Evolutionary conservation across 495 filamentous ascomycete genomes (phyloP).

Genomic region (Massariosphaeria phaeospora): DNA sequence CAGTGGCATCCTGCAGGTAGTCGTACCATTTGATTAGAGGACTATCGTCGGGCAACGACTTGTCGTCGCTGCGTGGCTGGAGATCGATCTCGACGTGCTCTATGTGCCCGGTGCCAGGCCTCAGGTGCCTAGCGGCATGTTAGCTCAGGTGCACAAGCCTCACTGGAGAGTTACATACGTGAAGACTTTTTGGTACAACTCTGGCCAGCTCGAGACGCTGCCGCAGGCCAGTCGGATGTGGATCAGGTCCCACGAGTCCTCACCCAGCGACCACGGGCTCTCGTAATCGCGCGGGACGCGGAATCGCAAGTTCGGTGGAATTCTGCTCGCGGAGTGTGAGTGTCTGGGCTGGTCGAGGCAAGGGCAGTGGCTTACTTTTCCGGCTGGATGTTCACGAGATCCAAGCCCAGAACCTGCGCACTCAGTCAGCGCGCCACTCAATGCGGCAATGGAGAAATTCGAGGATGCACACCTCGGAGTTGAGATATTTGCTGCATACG

Average conservation of each 20-base stretch:
- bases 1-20: slow-evolving; percentile 65
- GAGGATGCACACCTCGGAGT: slow-evolving; percentile 44
- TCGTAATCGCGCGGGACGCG: slow-evolving; percentile 70
- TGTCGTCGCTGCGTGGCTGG: slow-evolving; percentile 70
- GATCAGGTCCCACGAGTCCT: slow-evolving; percentile 78
- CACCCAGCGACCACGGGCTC: slow-evolving; percentile 67
- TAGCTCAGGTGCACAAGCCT: neutral
- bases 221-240: slow-evolving; percentile 78
- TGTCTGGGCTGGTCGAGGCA: slow-evolving; percentile 4
- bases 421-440: slow-evolving; percentile 14
- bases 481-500: slow-evolving; percentile 50
- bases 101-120: slow-evolving; percentile 67
- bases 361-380: slow-evolving; percentile 50
- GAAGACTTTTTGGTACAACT: slow-evolving; percentile 65
- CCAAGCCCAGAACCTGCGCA: slow-evolving; percentile 61
- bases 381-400: slow-evolving; percentile 78
- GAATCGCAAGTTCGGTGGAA: slow-evolving; percentile 67
- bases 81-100: slow-evolving; percentile 95
- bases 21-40: slow-evolving; percentile 62
- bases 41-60: slow-evolving; percentile 49
- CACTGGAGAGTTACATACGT: slow-evolving; percentile 45
- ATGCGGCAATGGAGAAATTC: neutral
- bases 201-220: slow-evolving; percentile 72
- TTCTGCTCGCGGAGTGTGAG: slow-evolving; percentile 45
- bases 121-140: slow-evolving; percentile 57